These are phyloP conservation scores for Amylostereum areolatum DNA, from an alignment of 1,284 basidiomycete species.

Conservation along the genomic window DNA sequence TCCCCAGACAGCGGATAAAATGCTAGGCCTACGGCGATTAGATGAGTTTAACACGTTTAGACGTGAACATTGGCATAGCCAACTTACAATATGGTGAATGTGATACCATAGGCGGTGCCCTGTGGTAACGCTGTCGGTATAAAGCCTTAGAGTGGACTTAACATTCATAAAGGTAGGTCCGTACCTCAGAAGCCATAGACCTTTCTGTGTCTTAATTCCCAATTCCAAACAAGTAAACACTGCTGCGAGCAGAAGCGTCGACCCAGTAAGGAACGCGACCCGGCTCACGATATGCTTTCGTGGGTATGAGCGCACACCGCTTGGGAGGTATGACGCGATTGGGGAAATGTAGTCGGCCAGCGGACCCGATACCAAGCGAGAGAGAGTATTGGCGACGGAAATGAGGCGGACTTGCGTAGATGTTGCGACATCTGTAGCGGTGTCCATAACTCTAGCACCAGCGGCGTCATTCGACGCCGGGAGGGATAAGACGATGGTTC, in stretches of 20 bases:
- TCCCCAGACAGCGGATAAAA: slow-evolving; percentile 68
- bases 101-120: slow-evolving; percentile 64
- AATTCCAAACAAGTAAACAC: slow-evolving; percentile 51
- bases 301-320: slow-evolving; percentile 30
- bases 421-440: slow-evolving; percentile 29
- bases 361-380: slow-evolving; percentile 63
- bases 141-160: background rate
- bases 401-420: slow-evolving; percentile 64
- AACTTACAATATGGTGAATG: slow-evolving; percentile 65
- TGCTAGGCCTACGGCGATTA: slow-evolving; percentile 45
- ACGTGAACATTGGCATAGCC: background rate
- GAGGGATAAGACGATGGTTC: slow-evolving; percentile 65
- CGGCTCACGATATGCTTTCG: slow-evolving; percentile 54
- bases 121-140: slow-evolving; percentile 43
- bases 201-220: slow-evolving; percentile 38
- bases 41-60: background rate
- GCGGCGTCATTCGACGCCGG: slow-evolving; percentile 24
- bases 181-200: slow-evolving; percentile 61
- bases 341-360: slow-evolving; percentile 68
- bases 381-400: slow-evolving; percentile 63
- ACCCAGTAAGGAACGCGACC: slow-evolving; percentile 47
- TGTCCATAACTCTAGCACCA: slow-evolving; percentile 13
- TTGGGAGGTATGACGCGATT: slow-evolving; percentile 33
- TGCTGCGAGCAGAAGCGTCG: slow-evolving; percentile 39
- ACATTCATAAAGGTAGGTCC: slow-evolving; percentile 4